Evolutionary conservation across 352 stramenopile genomes (phyloP), one percentile per base, ranked within the genome.

Genomic region (Pythium pyrilobum): DNA sequence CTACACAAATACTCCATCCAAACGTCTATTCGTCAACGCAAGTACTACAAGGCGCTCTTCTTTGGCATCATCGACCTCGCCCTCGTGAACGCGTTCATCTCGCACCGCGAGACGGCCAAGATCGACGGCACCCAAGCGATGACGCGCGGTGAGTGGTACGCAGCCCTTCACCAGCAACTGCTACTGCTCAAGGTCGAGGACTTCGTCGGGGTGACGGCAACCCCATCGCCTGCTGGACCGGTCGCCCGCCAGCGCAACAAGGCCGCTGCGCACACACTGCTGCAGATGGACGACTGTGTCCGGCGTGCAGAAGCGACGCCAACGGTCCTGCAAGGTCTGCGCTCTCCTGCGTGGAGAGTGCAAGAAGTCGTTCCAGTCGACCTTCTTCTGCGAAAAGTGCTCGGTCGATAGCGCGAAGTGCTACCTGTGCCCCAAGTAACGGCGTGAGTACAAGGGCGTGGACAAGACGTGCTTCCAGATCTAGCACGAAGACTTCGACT

Each of bases 401-500:
- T 62, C 41, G 28, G 20, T 52, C 12, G 51, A 57, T 20, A 12
- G 48, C 43, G 46, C 50, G 4, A 60, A 61, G 45, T 57, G 44
- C 45, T 66, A 45, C 32, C 31, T 61, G 11, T 67, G 53, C 31
- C 45, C 50, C 12, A 64, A 60, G 44, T 44, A 46, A 2, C 36
- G 55, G 1, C 47, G 39, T 18, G 13, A 64, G 27, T 52, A 54
- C 40, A 58, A 58, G 29, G 49, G 56, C 27, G 45, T 52, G 2
- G 25, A 5, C 2, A 66, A 66, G 38, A 64, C 55, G 0, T 69
- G 61, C 27, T 69, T 69, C 23, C 37, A 58, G n/a, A 59, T 69
- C 4, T 64, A 55, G 61, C 55, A 64, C 24, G 61, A 64, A 31
- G 61, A 69, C 33, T 69, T 64, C 24, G 39, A 50, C 16, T 24